Evolutionary conservation across 345 rosid species (phyloP).

Genomic region (Sisymbrium altissimum): DNA sequence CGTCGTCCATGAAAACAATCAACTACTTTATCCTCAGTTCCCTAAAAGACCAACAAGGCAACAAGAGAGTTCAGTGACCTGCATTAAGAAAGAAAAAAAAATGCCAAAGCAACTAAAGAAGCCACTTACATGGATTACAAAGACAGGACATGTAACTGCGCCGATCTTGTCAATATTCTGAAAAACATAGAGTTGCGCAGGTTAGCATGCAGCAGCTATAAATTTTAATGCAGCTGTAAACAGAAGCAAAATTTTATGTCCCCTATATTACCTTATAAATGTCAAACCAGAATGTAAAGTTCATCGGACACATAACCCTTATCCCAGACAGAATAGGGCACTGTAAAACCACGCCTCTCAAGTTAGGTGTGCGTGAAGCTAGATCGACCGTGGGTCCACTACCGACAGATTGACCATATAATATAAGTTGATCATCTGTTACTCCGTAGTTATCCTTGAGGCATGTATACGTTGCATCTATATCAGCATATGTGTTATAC

Average conservation of each 20-base stretch:
- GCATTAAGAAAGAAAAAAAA: background rate
- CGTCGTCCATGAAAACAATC: constrained; percentile 83
- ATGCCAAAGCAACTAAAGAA: too few species aligned
- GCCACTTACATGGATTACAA: constrained; percentile 75
- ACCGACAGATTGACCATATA: constrained; percentile 93
- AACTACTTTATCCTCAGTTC: constrained; percentile 82
- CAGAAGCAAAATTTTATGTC: constrained; percentile 1
- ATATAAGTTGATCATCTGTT: constrained; percentile 72
- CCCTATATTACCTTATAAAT: constrained; percentile 57
- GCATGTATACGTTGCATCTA: constrained; percentile 76
- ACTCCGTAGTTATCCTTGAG: constrained; percentile 73
- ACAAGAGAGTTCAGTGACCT: constrained; percentile 10
- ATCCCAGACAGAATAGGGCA: constrained; percentile 88
- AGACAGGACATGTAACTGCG: constrained; percentile 64
- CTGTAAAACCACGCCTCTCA: constrained; percentile 78
- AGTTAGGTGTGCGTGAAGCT: constrained; percentile 68
- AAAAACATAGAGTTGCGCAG: background rate
- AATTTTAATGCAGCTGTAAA: too few species aligned
- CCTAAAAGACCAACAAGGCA: constrained; percentile 44
- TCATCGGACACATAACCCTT: constrained; percentile 86
- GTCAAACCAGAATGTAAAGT: constrained; percentile 80
- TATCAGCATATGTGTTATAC: constrained; percentile 77
- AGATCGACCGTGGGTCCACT: constrained; percentile 93
- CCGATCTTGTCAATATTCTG: constrained; percentile 93
- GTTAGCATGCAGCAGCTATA: background rate